These are phyloP conservation scores for Forsythia suspensa DNA, from an alignment of 257 asterid species.

Conservation along the genomic window DNA sequence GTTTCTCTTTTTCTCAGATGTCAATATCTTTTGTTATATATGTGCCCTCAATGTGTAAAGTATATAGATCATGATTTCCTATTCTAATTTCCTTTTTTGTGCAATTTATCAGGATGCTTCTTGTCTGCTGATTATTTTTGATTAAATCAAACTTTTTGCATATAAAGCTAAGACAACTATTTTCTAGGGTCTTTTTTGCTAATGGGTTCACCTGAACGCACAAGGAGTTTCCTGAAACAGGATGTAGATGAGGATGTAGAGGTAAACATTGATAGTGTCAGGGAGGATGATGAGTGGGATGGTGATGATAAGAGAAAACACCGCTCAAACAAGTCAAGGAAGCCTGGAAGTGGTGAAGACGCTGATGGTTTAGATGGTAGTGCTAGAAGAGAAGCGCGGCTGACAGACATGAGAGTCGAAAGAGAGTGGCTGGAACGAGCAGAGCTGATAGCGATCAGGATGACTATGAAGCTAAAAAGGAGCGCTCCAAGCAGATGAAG, in stretches of 20 bases:
- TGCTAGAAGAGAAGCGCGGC: conserved; percentile 53
- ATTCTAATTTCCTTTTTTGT: conserved; percentile 6
- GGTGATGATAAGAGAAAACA: conserved; percentile 57
- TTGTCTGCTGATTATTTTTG: conserved; percentile 14
- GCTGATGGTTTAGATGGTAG: conserved; percentile 59
- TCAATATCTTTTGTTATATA: neutral
- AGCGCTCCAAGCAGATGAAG: conserved; percentile 62
- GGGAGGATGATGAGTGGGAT: conserved; percentile 66
- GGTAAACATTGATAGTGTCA: conserved; percentile 58
- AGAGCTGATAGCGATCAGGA: conserved; percentile 75
- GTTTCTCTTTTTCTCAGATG: neutral
- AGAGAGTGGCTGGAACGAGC: conserved; percentile 56
- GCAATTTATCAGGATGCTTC: conserved; percentile 26
- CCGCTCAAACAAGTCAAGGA: conserved; percentile 58
- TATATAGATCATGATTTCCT: neutral
- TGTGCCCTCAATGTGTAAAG: neutral
- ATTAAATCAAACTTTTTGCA: conserved; percentile 11
- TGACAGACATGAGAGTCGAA: conserved; percentile 73
- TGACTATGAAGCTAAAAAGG: conserved; percentile 61
- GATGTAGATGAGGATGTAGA: conserved; percentile 68
- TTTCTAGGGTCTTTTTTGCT: conserved; percentile 33
- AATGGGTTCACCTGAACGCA: conserved; percentile 72
- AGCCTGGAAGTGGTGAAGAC: conserved; percentile 53
- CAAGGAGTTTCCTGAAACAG: conserved; percentile 47
- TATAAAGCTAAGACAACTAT: conserved; percentile 20